Evolutionary conservation across 164 flowering plant genomes (phyloP), one percentile per base, ranked within the genome.

Genomic region (Vitis amurensis): DNA sequence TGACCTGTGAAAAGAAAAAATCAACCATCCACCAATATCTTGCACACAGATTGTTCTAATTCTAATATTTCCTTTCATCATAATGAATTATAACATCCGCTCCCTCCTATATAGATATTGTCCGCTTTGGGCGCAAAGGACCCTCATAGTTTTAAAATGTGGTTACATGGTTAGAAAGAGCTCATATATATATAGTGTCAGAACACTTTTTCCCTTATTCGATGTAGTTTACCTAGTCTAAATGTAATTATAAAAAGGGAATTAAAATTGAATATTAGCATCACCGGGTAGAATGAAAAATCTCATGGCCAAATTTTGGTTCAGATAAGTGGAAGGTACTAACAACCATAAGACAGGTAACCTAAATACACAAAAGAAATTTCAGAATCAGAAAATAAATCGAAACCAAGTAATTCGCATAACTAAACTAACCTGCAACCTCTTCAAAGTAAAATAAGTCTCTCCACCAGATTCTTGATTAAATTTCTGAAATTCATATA

Each of bases 401-500:
- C 58, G 49, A 15, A 15, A 57, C 48, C 12, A 65, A 47, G 17
- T 59, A 11, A 56, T 12, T 66, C 11, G 6, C 8, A 23, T 52
- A 55, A 47, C 15, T 19, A 58, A 66, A 77, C 80, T 55, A 67
- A 92, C 98, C 97, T 94, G 98, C 83, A 94, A 77, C 74, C 98
- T 88, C 50, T 69, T 76, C 76, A 84, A 12, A 44, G 89, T 87
- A 64, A 94, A 94, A 74, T 91, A 94, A 44, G 75, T 65, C 73
- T 92, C 95, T 49, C 88, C 89, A 27, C 90, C 92, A 71, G 97
- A 85, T 55, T 94, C 98, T 66, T 79, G 84, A 81, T 90, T 91
- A 71, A 77, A 94, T 70, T 91, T 89, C 78, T 91, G 98, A 76
- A 87, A 92, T 78, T 94, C 99, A 73, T 91, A 94, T 62, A 94